Conservation (phyloP, 2,329 filamentous ascomycete genomes). For the Paramyrothecium roridum region DNA sequence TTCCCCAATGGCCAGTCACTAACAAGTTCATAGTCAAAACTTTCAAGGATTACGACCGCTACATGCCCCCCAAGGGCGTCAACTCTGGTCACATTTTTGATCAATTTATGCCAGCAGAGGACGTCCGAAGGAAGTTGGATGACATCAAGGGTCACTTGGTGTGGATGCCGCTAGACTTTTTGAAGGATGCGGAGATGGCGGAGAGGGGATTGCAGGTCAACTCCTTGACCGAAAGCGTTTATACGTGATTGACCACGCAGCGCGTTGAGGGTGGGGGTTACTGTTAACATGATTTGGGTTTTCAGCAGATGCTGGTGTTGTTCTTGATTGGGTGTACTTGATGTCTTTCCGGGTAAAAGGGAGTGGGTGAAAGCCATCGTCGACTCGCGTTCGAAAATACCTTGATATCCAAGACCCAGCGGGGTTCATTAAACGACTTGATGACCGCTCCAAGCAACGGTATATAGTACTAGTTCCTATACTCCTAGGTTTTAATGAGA, state of each 20-base stretch:
- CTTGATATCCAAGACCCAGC: too few relatives aligned
- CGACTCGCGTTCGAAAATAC: too few relatives aligned
- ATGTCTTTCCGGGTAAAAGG: too few relatives aligned
- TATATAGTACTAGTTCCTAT: too few relatives aligned
- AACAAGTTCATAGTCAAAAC: constrained; percentile 60
- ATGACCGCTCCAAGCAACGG: too few relatives aligned
- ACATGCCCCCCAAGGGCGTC: constrained; percentile 65
- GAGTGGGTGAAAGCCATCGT: too few relatives aligned
- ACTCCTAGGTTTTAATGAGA: too few relatives aligned
- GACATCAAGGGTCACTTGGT: constrained; percentile 85
- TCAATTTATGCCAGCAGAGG: constrained; percentile 66
- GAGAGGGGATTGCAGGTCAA: constrained; percentile 87
- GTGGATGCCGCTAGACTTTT: constrained; percentile 90
- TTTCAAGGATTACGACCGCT: constrained; percentile 86
- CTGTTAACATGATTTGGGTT: background rate
- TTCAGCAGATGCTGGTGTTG: background rate
- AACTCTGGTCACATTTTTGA: constrained; percentile 88
- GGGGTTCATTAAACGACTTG: too few relatives aligned
- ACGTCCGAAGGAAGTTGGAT: constrained; percentile 73
- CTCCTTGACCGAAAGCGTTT: constrained; percentile 81
- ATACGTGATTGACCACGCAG: constrained; percentile 50
- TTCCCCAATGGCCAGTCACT: constrained; percentile 3
- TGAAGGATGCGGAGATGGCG: constrained; percentile 83
- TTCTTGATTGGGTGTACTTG: too few relatives aligned
- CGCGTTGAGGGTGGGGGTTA: background rate